Base-by-base conservation (phyloP, 2,329 filamentous ascomycete genomes). In the Fusarium longipes region DNA sequence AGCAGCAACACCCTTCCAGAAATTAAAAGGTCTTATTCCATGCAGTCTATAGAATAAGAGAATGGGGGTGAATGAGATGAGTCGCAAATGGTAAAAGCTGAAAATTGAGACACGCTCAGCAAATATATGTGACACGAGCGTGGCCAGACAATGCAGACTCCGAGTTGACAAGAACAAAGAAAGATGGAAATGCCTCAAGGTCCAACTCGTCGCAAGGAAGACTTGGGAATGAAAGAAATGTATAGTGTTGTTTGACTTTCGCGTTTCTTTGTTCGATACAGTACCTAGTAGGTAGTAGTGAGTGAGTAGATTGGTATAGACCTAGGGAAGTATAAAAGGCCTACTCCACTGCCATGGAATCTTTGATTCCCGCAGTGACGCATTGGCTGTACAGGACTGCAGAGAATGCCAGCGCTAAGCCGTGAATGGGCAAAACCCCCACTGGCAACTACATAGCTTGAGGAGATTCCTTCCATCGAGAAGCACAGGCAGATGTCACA, bases 221-320 rank as follows among this genome's bases (percentile, higher is more conserved):
- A 39, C n/a, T n/a, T n/a, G 52, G 6, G 17, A 52, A 32, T 11
- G 9, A 32, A 61, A 39, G 36, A 6, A 20, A 22, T 22, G 11
- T 14, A 36, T 22, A 11, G 29, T 22, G 22, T 15, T 35, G 30
- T 30, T 49, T 57, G 8, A 25, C 22, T 27, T 20, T 43, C 32
- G 36, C 18, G 51, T 38, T 52, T 54, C 48, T 57, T 65, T 61
- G 56, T 58, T 50, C 38, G 54, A 30, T 53, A 36, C n/a, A n/a
- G n/a, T n/a, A n/a, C n/a, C n/a, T n/a, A 32, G 20, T 17, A 44
- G 17, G 15, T 15, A 27, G 27, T 27, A n/a, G n/a, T n/a, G n/a
- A n/a, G n/a, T n/a, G n/a, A n/a, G n/a, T n/a, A 27, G 8, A 10
- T 43, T 18, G 22, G 39, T 48, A 48, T 25, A 14, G 22, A 27